These are phyloP conservation scores for Xylogone sp. DNA, from an alignment of 2,329 filamentous ascomycete genomes.

Conservation along the genomic window DNA sequence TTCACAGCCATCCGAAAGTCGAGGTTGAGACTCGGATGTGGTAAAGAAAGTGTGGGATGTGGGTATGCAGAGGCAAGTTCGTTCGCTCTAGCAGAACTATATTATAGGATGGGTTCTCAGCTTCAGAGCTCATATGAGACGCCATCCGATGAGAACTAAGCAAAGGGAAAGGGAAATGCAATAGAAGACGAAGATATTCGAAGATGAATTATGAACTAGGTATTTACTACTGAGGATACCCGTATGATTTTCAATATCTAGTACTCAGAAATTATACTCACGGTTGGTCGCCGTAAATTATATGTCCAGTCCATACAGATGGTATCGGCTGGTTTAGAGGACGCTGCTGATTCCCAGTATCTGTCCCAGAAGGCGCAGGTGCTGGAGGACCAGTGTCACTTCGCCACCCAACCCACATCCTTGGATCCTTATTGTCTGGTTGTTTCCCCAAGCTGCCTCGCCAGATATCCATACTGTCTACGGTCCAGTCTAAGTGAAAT, in stretches of 20 bases:
- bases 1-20: conserved; percentile 48
- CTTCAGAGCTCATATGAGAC: conserved; percentile 2
- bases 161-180: background rate
- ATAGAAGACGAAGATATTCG: background rate
- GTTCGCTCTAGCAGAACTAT: conserved; percentile 14
- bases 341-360: conserved; percentile 4
- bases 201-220: background rate
- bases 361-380: conserved; percentile 5
- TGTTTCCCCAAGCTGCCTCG: conserved; percentile 9
- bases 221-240: background rate
- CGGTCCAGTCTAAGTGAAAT: conserved; percentile 13
- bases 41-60: conserved; percentile 38
- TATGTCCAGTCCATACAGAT: conserved; percentile 2
- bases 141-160: background rate
- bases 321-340: background rate
- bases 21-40: conserved; percentile 42
- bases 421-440: conserved; percentile 2
- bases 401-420: conserved; percentile 8
- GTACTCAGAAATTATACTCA: background rate
- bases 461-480: conserved; percentile 10
- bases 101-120: background rate
- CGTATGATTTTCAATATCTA: background rate
- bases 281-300: conserved; percentile 1
- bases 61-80: conserved; percentile 15
- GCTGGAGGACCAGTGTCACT: background rate